Evolutionary conservation across 208 protist species (phyloP).

Genomic region (Leptomonas pyrrhocoris): DNA sequence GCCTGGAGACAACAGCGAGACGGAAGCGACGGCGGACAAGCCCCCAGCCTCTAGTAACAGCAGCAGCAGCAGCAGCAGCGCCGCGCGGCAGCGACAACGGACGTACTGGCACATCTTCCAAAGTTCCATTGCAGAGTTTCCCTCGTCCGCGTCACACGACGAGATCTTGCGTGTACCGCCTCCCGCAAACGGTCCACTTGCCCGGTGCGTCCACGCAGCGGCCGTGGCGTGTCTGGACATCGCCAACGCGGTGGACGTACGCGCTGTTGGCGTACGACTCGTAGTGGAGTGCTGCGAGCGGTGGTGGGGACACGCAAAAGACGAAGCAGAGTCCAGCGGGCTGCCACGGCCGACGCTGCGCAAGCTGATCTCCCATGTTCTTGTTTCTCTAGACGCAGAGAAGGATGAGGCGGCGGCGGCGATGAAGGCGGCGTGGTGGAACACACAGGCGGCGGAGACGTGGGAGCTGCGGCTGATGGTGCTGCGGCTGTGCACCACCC

Average conservation of each 20-base stretch:
- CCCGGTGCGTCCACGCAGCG: constrained; percentile 6
- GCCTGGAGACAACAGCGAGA: neutral
- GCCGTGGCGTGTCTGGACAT: constrained; percentile 17
- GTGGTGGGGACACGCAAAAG: constrained; percentile 4
- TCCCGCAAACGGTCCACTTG: constrained; percentile 13
- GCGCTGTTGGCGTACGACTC: constrained; percentile 27
- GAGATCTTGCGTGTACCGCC: neutral
- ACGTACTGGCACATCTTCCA: constrained; percentile 23
- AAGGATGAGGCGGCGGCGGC: neutral
- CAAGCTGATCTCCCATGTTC: constrained; percentile 1
- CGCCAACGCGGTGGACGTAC: constrained; percentile 8
- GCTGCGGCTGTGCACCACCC: constrained; percentile 18
- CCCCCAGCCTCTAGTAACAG: neutral
- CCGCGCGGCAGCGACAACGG: constrained; percentile 8
- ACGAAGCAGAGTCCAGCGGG: neutral
- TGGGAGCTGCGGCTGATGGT: constrained; percentile 44
- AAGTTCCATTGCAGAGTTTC: too few relatives aligned
- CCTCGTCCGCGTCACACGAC: too few relatives aligned
- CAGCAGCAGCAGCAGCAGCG: neutral
- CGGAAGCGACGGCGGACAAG: neutral
- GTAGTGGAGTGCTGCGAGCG: constrained; percentile 19
- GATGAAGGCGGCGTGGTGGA: constrained; percentile 21
- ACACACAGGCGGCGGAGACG: constrained; percentile 3
- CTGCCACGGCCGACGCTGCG: neutral
- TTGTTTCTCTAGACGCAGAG: neutral